phyloP scores from a whole-genome alignment of 441 rosid species.

The Macaranga tanarius region DNA sequence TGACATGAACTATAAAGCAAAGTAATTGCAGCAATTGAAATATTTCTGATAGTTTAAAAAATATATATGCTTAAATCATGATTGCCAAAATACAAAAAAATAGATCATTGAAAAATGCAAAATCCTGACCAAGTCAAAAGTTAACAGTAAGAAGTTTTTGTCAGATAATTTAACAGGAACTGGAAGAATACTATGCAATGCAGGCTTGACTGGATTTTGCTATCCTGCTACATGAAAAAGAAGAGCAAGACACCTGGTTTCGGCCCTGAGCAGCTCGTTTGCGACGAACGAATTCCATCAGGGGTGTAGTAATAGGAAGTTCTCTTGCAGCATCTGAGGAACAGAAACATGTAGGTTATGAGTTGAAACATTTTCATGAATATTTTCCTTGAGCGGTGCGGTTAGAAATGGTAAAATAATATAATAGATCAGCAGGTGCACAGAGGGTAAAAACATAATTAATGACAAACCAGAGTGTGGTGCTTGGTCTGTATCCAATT shows the following conservation, averaged over 20 bases:
- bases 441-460: background rate
- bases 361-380: background rate
- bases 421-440: background rate
- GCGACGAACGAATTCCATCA: constrained; percentile 80
- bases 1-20: background rate
- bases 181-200: background rate
- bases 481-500: constrained; percentile 72
- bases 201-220: background rate
- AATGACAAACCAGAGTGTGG: constrained; percentile 54
- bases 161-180: background rate
- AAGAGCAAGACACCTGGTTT: constrained; percentile 41
- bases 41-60: background rate
- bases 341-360: background rate
- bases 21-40: background rate
- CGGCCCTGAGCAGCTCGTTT: constrained; percentile 60
- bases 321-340: constrained; percentile 47
- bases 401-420: background rate
- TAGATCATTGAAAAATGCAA: background rate
- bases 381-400: too few species aligned
- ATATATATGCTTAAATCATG: background rate
- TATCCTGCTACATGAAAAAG: background rate
- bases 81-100: background rate
- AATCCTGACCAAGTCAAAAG: background rate
- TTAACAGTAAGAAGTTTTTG: background rate
- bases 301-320: constrained; percentile 58